A percentile compares a stretch with the other conserved stretches of the same genome.
Conservation (phyloP, 2,329 filamentous ascomycete species). For the Fusarium veterinarium region DNA sequence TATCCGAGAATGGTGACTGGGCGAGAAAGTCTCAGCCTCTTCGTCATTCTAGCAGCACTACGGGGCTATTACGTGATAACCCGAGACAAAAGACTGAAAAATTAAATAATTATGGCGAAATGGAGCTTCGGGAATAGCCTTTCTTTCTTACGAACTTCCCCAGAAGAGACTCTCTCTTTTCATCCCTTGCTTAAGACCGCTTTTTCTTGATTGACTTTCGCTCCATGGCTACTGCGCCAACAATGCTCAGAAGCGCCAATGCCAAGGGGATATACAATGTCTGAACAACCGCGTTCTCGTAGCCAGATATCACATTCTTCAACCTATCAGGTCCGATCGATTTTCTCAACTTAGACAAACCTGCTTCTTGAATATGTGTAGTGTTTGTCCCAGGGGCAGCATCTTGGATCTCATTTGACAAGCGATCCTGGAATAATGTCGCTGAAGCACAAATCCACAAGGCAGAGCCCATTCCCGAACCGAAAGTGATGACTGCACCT, state of each 20-base stretch:
- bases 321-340: slow-evolving; percentile 21
- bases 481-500: slow-evolving; percentile 40
- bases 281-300: slow-evolving; percentile 39
- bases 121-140: not conserved
- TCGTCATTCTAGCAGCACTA: not conserved
- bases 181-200: not conserved
- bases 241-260: slow-evolving; percentile 28
- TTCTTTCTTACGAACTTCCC: not conserved
- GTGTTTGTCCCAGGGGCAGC: slow-evolving; percentile 20
- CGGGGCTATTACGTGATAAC: not conserved
- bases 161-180: rapidly evolving
- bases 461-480: slow-evolving; percentile 37
- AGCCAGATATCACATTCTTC: slow-evolving; percentile 28
- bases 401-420: slow-evolving; percentile 26
- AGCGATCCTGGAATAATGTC: slow-evolving; percentile 38
- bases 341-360: slow-evolving; percentile 30
- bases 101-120: not conserved
- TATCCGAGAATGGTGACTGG: rapidly evolving
- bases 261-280: slow-evolving; percentile 39
- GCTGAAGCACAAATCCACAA: slow-evolving; percentile 43
- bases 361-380: slow-evolving; percentile 13
- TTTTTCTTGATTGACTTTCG: slow-evolving; percentile 41
- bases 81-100: not conserved
- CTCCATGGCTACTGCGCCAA: slow-evolving; percentile 40
- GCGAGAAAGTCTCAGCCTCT: not conserved